Evolutionary conservation across 179 eudicot species (phyloP), one percentile per base, ranked within the genome.

Genomic region (Silene coronaria): DNA sequence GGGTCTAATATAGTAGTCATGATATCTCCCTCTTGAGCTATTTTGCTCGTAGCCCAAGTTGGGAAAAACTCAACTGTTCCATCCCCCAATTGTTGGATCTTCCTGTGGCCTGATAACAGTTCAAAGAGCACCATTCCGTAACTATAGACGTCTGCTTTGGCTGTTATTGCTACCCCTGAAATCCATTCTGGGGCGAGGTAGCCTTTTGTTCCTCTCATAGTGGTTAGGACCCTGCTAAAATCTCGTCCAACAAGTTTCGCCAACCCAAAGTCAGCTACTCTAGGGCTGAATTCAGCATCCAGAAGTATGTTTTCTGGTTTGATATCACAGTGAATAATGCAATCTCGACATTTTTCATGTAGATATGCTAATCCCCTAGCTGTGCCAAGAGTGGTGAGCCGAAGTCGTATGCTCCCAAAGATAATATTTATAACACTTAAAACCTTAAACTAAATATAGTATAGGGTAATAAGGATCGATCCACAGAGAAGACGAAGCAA

Each of bases 151-250:
- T 90, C 96, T 2, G 89, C 96, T 85, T 90, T 90, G 22, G 86
- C 77, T 17, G 92, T 86, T 7, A 90, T 75, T 2, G 92, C 85
- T n/a, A 83, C 79, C 61, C 89, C 90, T 2, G 94, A 90, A 19
- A 90, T 80, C 94, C 90, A 90, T 58, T 90, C 94, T 12, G 90
- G 94, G 30, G 91, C 94, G 32, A 90, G 88, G 57, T 90, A 90
- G 21, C 95, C 95, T 77, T 83, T 77, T 1, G 95, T 90, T 30
- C 95, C 91, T 77, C 95, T 86, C 87, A 90, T 85, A 67, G 90
- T 90, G 23, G 95, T 88, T 17, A 90, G 81, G 46, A 87, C 91
- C 32, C 89, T 68, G 74, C 92, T 88, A 28, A 90, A 90, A 5
- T 90, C 91, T 8, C 91, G 82, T 19, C 92, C 92, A 16, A 90